Base-by-base conservation (phyloP, 768 basidiomycete genomes). In the Pulveroboletus sp. region DNA sequence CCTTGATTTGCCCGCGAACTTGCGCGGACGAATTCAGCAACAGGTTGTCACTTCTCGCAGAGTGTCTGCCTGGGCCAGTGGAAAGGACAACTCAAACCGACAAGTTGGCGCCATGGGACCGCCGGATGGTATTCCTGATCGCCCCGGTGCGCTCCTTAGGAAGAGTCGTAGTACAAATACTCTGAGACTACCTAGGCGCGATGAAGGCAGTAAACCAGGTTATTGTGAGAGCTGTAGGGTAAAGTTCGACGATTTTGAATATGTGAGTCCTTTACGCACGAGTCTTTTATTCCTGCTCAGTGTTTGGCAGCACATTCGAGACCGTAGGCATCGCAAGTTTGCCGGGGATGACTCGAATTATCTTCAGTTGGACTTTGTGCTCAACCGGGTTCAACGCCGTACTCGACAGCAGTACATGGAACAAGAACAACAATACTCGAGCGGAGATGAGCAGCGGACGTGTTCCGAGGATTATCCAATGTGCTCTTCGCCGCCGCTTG, bases 171-270 rank as follows among this genome's bases (percentile, higher is more conserved):
- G 89, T 57, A 90, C 87, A 45, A 88, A 88, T 62, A 88, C 85
- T 2, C 69, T 91, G 41, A 76, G 78, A 60, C 72, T 88, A 48
- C 83, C 87, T 8, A 84, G 81, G 62, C 82, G 89, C 35, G 89
- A 93, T 50, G 92, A 95, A 71, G 83, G 83, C 15, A 82, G 78
- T 55, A 97, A 96, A 61, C 87, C 94, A 5, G 96, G 96, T 5
- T 98, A 97, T 69, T 99, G 96, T 67, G 96, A 99, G 69, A 94
- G 93, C 65, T 99, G 96, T 68, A 80, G 95, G 35, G 62, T 77
- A 49, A 92, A 92, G 67, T 99, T 94, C 62, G 83, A 86, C 0
- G 86, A 95, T 68, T 95, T 98, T 60, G 79, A 80, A 53, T 69
- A 73, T 57, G 95, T 96, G 59, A 62, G 75, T 35, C 24, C 26